A percentile compares a stretch with the other conserved stretches of the same genome.
These are phyloP conservation scores for Ceratobasidium sp. DNA, from an alignment of 1,284 basidiomycete genomes.

Conservation along the genomic window DNA sequence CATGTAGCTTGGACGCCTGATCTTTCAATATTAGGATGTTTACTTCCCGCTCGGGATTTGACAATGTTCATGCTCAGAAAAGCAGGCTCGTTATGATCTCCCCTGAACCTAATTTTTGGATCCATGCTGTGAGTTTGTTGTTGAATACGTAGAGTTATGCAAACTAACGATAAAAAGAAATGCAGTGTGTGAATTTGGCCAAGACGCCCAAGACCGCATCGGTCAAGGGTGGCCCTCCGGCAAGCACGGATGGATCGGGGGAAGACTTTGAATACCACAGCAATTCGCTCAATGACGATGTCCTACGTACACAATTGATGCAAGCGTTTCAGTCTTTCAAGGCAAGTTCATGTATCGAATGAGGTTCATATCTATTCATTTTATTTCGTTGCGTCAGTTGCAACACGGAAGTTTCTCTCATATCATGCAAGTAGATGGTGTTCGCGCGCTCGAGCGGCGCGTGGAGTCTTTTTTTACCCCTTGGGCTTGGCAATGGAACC, in stretches of 20 bases:
- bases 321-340: slow-evolving; percentile 82
- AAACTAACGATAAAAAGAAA: slow-evolving; percentile 51
- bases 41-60: slow-evolving; percentile 64
- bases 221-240: slow-evolving; percentile 15
- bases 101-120: slow-evolving; percentile 86
- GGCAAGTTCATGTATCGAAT: slow-evolving; percentile 58
- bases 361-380: slow-evolving; percentile 24
- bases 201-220: slow-evolving; percentile 61
- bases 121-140: slow-evolving; percentile 77
- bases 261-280: slow-evolving; percentile 75
- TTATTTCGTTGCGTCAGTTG: slow-evolving; percentile 62
- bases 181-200: slow-evolving; percentile 77
- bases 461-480: slow-evolving; percentile 85
- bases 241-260: slow-evolving; percentile 46
- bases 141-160: slow-evolving; percentile 1
- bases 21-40: slow-evolving; percentile 47
- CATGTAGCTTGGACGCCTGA: slow-evolving; percentile 60
- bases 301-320: slow-evolving; percentile 71
- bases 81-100: slow-evolving; percentile 82
- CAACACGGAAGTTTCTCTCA: slow-evolving; percentile 78
- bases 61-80: slow-evolving; percentile 82
- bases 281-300: slow-evolving; percentile 73
- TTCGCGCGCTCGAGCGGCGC: slow-evolving; percentile 77
- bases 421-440: slow-evolving; percentile 70
- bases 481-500: slow-evolving; percentile 86